These are phyloP conservation scores for Escallonia herrerae DNA, from an alignment of 129 eudicot species.

Conservation along the genomic window DNA sequence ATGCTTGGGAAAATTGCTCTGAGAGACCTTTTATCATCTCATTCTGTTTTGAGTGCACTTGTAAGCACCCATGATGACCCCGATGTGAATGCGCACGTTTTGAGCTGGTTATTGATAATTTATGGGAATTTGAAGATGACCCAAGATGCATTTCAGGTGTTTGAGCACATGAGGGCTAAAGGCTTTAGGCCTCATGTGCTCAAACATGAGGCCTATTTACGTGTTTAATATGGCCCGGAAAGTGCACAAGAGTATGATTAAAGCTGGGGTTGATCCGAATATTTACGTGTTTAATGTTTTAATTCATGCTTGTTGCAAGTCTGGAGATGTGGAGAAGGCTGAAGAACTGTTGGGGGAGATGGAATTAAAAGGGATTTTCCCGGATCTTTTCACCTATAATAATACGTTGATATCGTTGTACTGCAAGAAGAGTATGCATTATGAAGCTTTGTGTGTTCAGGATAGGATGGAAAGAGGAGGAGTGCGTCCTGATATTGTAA, in stretches of 20 bases:
- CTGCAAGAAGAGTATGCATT: slow-evolving; percentile 85
- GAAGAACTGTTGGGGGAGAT: slow-evolving; percentile 61
- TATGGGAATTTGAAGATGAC: slow-evolving; percentile 68
- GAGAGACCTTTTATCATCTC: slow-evolving; percentile 63
- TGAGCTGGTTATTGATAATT: slow-evolving; percentile 87
- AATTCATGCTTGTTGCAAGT: slow-evolving; percentile 85
- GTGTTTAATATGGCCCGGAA: slow-evolving; percentile 78
- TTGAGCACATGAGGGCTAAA: slow-evolving; percentile 75
- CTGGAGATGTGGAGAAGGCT: slow-evolving; percentile 66
- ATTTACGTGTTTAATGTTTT: slow-evolving; percentile 68
- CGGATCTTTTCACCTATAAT: slow-evolving; percentile 78
- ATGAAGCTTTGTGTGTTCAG: slow-evolving; percentile 78
- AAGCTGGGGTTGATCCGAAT: slow-evolving; percentile 61
- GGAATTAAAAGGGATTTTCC: slow-evolving; percentile 55
- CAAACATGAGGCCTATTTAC: too few species aligned
- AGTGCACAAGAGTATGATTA: slow-evolving; percentile 63
- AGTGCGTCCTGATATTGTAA: slow-evolving; percentile 71
- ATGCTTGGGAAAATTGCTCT: slow-evolving; percentile 69
- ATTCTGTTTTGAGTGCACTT: slow-evolving; percentile 61
- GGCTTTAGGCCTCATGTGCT: slow-evolving; percentile 58
- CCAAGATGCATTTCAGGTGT: slow-evolving; percentile 76
- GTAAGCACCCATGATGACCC: slow-evolving; percentile 28
- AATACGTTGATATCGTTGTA: slow-evolving; percentile 76
- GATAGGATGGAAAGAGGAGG: slow-evolving; percentile 74
- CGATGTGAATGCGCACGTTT: slow-evolving; percentile 71